Conservation (phyloP, 306 rosid species). For the Casuarina glauca region DNA sequence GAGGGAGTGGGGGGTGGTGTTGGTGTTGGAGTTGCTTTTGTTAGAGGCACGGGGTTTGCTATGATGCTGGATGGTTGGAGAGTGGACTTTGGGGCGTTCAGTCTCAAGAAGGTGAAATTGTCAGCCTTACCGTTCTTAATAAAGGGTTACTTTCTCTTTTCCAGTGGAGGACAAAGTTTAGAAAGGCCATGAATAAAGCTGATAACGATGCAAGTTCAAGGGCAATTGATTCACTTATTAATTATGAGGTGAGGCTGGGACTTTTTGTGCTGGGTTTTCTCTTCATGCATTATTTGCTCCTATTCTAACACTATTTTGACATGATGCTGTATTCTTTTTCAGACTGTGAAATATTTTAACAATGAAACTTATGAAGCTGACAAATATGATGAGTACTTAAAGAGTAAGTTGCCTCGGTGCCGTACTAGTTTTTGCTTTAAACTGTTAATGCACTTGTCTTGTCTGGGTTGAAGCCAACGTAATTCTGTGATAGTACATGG, state of each 20-base stretch:
- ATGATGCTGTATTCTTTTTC: conserved; percentile 21
- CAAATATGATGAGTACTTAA: conserved; percentile 70
- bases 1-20: too few species aligned
- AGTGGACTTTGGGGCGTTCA: too few species aligned
- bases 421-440: conserved; percentile 16
- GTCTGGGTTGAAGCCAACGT: background rate
- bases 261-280: conserved; percentile 8
- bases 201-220: conserved; percentile 91
- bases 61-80: background rate
- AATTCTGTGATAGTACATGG: background rate
- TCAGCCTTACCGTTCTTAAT: conserved; percentile 6
- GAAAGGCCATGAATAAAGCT: conserved; percentile 95
- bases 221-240: conserved; percentile 89
- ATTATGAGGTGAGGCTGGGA: conserved; percentile 73
- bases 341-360: conserved; percentile 97
- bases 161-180: conserved; percentile 98
- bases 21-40: background rate
- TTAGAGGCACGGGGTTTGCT: background rate
- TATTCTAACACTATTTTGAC: background rate
- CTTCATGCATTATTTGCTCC: background rate
- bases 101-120: background rate
- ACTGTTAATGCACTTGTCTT: background rate
- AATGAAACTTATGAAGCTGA: conserved; percentile 82
- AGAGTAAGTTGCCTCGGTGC: conserved; percentile 62
- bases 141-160: conserved; percentile 35